phyloP scores from a whole-genome alignment of 2,329 filamentous ascomycete genomes.

The Ascochyta rabiei region DNA sequence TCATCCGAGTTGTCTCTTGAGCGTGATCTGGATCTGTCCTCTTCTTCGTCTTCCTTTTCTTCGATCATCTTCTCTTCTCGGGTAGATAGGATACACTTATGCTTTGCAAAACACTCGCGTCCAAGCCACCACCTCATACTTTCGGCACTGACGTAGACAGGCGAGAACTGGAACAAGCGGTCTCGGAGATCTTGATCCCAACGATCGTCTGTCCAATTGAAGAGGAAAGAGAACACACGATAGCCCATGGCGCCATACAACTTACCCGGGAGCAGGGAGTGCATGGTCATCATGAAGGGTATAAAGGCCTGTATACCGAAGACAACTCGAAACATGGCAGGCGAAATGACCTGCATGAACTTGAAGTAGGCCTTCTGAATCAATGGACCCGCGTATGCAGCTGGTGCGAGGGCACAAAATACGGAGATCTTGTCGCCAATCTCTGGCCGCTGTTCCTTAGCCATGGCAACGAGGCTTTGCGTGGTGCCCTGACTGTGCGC shows the following conservation, averaged over 20 bases:
- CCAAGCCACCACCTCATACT: slow-evolving; percentile 97
- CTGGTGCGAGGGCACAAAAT: slow-evolving; percentile 89
- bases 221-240: slow-evolving; percentile 85
- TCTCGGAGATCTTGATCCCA: slow-evolving; percentile 83
- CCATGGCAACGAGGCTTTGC: slow-evolving; percentile 83
- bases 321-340: slow-evolving; percentile 75
- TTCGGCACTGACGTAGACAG: slow-evolving; percentile 87
- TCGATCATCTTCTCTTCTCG: slow-evolving; percentile 71
- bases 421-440: slow-evolving; percentile 82
- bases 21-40: slow-evolving; percentile 30
- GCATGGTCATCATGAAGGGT: slow-evolving; percentile 89
- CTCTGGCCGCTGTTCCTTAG: slow-evolving; percentile 87
- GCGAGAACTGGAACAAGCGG: slow-evolving; percentile 90
- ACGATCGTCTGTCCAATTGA: slow-evolving; percentile 81
- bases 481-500: slow-evolving; percentile 93
- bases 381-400: slow-evolving; percentile 85
- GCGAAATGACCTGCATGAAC: slow-evolving; percentile 83
- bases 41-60: slow-evolving; percentile 55
- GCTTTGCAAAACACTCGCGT: slow-evolving; percentile 79
- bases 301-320: slow-evolving; percentile 96
- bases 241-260: slow-evolving; percentile 86
- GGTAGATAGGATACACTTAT: slow-evolving; percentile 86
- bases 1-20: slow-evolving; percentile 23
- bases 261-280: slow-evolving; percentile 65
- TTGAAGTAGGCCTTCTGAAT: slow-evolving; percentile 90